Evolutionary conservation across 345 rosid species (phyloP), one percentile per base, ranked within the genome.

Genomic region (Excoecaria agallocha): DNA sequence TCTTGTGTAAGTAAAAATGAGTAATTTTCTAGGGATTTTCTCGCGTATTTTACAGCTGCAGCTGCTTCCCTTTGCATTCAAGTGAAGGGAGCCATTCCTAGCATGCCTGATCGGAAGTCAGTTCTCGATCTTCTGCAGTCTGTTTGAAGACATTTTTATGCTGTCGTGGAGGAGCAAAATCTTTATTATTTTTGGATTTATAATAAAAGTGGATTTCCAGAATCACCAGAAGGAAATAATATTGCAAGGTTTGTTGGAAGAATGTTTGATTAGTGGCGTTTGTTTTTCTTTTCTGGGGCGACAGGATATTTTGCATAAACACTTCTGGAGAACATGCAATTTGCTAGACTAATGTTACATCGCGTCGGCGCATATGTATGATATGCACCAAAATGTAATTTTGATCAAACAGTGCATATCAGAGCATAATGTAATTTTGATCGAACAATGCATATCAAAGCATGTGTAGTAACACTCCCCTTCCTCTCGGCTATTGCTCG

Each of bases 51-150:
- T 50, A 24, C 91, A 94, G 98, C 98, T 70, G 98, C 98, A 59
- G 98, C 98, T 70, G 97, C 98, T 79, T 89, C 97, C 77, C 87
- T 94, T 6, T 94, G 98, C 81, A 88, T 94, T 79, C 98, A 89
- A 90, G 91, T 84, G 68, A 94, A 89, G 83, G 98, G 98, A 67
- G 98, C 98, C 61, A 92, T 94, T 76, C 93, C 98, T 3, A 85
- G 98, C 87, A 89, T 94, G 98, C 98, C 98, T 4, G 84, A 84
- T 70, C 85, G 97, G 75, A 77, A 82, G 73, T 84, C 93, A 0
- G 97, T 94, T 75, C 66, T 83, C 72, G 76, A 81, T 73, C 91
- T 91, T 79, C 91, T 94, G 77, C 85, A 80, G 39, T 79, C 86
- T 65, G 83, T 73, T 35, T 79, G 78, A 85, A 46, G 15, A 57